Evolutionary conservation across 2,329 filamentous ascomycete species (phyloP), one percentile per base, ranked within the genome.

Genomic region (Ceratocystiopsis sp.): DNA sequence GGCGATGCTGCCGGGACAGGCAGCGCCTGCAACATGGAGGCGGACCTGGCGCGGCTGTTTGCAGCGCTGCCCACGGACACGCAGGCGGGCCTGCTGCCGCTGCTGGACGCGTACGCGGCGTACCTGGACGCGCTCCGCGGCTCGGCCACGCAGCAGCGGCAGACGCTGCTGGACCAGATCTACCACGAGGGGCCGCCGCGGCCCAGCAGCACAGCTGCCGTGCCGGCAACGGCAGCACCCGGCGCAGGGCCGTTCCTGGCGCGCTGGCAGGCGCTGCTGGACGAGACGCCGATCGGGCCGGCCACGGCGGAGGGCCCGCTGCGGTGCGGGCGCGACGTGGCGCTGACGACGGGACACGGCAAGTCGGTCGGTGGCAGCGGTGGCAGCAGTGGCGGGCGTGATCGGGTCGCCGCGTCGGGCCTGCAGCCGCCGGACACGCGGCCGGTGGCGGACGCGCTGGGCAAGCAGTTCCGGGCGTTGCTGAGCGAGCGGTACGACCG

Each of bases 181-280:
- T 47, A 48, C 39, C 33, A 16, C 38, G 25, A 16, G 32, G 18
- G 10, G 13, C 25, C 25, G 9, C 25, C 5, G 25, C n/a, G n/a
- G n/a, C n/a, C n/a, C n/a, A n/a, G n/a, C n/a, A n/a, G n/a, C n/a
- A 37, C 7, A n/a, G 35, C 37, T 12, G 15, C 7, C 7, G 5
- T 10, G 15, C 3, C 9, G 16, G n/a, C 16, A 1, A 42, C 40
- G 13, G 14, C 29, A 13, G 15, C 29, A 42, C 67, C 66, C 19
- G 81, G 80, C 0, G 81, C 83, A 0, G 83, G 83, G 1, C 72
- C 80, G 39, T 87, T 81, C 54, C 69, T 86, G 19, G 67, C 73
- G 1, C 69, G 75, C 41, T 87, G 83, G 82, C 78, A 85, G 55
- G 64, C 71, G 1, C 63, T 86, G 8, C 63, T 87, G 3, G 78